A percentile compares a stretch with the other conserved stretches of the same genome.
Evolutionary conservation across 2,329 filamentous ascomycete species (phyloP).

Genomic region (Aulographum hederae): DNA sequence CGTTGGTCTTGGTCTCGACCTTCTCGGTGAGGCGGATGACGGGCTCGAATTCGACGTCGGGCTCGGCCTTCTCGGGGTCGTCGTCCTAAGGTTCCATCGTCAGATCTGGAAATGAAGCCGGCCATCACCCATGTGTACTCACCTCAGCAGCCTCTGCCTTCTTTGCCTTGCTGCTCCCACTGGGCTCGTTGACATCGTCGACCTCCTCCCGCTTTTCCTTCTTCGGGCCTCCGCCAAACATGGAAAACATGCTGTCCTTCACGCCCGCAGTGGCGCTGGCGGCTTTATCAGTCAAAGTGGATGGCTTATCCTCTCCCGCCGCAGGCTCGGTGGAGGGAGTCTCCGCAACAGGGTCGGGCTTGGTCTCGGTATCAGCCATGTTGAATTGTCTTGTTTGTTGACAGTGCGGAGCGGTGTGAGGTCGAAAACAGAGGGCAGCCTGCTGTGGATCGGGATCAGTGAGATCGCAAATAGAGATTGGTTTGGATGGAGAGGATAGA

Average conservation of each 20-base stretch:
- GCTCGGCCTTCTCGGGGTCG: conserved; percentile 74
- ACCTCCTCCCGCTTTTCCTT: conserved; percentile 84
- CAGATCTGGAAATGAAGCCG: conserved; percentile 12
- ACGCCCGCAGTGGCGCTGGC: conserved; percentile 16
- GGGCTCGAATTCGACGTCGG: conserved; percentile 93
- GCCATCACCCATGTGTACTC: conserved; percentile 14
- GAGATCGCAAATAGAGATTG: too few relatives aligned
- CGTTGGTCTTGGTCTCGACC: conserved; percentile 93
- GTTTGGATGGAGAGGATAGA: too few relatives aligned
- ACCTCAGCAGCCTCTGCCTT: conserved; percentile 55
- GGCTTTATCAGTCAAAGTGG: conserved; percentile 8
- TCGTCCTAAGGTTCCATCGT: conserved; percentile 26
- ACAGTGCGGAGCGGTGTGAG: conserved; percentile 1
- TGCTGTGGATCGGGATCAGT: too few relatives aligned
- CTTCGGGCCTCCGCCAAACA: conserved; percentile 96
- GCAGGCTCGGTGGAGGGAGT: conserved; percentile 22
- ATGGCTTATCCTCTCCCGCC: conserved; percentile 15
- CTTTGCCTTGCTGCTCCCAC: conserved; percentile 50
- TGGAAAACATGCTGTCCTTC: conserved; percentile 64
- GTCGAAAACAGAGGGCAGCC: too few relatives aligned
- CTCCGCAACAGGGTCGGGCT: conserved; percentile 22
- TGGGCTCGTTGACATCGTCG: conserved; percentile 63
- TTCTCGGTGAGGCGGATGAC: conserved; percentile 93
- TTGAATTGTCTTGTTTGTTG: conserved; percentile 3
- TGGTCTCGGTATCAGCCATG: conserved; percentile 19